Evolutionary conservation across 768 basidiomycete species (phyloP).

Genomic region (Chalciporus piperatus): DNA sequence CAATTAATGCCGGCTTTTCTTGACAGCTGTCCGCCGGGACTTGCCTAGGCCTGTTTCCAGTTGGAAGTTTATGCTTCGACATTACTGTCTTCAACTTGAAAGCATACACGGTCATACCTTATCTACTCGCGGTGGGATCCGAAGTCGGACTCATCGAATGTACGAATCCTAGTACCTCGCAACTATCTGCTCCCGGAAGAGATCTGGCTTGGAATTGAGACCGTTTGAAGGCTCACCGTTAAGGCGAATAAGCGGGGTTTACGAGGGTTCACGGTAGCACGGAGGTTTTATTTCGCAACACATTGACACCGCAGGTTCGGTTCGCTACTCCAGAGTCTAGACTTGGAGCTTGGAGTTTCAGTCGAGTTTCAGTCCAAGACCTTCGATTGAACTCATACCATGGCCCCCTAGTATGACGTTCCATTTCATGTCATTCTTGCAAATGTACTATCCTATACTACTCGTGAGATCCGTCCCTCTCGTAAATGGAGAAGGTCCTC

Average conservation of each 20-base stretch:
- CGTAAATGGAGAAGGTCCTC: constrained; percentile 12
- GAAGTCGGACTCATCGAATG: background rate
- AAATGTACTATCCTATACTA: constrained; percentile 27
- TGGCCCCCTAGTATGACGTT: constrained; percentile 25
- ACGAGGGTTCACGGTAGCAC: background rate
- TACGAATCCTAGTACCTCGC: background rate
- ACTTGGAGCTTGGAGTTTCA: background rate
- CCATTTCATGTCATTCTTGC: constrained; percentile 47
- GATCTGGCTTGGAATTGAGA: background rate
- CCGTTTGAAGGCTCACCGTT: background rate
- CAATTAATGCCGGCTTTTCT: constrained; percentile 4
- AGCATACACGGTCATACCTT: background rate
- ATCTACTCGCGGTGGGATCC: too few relatives aligned
- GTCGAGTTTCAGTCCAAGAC: background rate
- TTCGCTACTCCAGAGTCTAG: background rate
- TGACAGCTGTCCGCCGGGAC: constrained; percentile 7
- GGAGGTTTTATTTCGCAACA: background rate
- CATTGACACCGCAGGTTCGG: background rate
- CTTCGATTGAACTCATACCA: background rate
- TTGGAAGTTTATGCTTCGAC: background rate
- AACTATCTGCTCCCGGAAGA: background rate
- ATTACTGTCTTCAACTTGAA: background rate
- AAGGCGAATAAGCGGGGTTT: background rate
- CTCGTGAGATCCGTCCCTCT: constrained; percentile 20
- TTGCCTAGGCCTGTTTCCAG: background rate